Conservation (phyloP, 768 basidiomycete species). For the Podaxis mareebaensis region DNA sequence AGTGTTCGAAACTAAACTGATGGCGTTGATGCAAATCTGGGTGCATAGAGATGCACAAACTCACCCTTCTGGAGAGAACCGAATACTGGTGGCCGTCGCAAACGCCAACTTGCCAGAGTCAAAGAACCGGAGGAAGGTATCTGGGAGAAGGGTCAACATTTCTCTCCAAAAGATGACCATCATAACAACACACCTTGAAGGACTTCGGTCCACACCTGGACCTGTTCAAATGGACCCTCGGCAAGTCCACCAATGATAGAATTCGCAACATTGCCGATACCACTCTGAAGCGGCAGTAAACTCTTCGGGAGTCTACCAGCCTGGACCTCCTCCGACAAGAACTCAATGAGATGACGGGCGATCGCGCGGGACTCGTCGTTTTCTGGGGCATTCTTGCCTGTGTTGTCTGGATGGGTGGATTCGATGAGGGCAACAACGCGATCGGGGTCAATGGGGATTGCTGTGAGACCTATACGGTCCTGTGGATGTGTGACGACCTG, state of each 20-base stretch:
- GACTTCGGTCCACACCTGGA: constrained; percentile 53
- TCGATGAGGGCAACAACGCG: constrained; percentile 48
- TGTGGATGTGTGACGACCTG: constrained; percentile 44
- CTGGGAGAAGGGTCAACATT: constrained; percentile 20
- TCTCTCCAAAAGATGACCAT: background rate
- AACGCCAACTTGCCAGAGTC: constrained; percentile 47
- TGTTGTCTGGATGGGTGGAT: constrained; percentile 43
- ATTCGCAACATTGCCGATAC: constrained; percentile 51
- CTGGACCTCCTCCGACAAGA: constrained; percentile 41
- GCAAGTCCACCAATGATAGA: constrained; percentile 50
- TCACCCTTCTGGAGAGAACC: constrained; percentile 46
- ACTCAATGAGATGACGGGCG: constrained; percentile 44
- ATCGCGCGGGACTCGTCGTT: constrained; percentile 43
- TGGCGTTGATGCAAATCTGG: background rate
- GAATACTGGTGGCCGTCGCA: constrained; percentile 48
- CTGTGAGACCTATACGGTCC: constrained; percentile 44
- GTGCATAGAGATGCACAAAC: background rate
- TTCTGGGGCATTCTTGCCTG: constrained; percentile 45
- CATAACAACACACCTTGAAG: constrained; percentile 32
- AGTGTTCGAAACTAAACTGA: constrained; percentile 45
- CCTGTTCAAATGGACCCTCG: constrained; percentile 47
- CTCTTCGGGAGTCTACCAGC: constrained; percentile 42
- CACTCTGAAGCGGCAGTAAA: constrained; percentile 46
- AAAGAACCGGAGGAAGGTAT: constrained; percentile 47
- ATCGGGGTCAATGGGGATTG: constrained; percentile 49